Conservation (phyloP, 2,329 filamentous ascomycete species). For the Phialocephala sp. region DNA sequence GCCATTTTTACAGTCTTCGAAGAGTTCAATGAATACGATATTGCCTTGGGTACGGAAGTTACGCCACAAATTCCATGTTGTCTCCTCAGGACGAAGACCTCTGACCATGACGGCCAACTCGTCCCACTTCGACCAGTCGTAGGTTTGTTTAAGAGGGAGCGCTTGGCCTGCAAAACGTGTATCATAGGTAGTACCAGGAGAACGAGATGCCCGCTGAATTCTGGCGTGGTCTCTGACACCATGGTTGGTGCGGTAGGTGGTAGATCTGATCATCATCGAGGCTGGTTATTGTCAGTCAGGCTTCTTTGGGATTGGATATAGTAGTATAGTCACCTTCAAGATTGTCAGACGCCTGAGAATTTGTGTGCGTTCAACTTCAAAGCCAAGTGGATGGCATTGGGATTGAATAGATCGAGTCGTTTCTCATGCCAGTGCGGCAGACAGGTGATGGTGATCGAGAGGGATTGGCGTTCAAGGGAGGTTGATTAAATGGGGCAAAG, state of each 20-base stretch:
- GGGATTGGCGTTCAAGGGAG: not conserved
- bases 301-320: not conserved
- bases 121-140: constrained; percentile 46
- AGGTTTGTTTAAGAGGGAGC: not conserved
- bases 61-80: constrained; percentile 54
- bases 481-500: not conserved
- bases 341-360: not conserved
- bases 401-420: not conserved
- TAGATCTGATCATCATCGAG: not conserved
- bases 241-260: not conserved
- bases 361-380: not conserved
- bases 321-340: not conserved
- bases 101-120: constrained; percentile 32
- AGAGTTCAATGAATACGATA: constrained; percentile 63
- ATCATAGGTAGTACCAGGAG: not conserved
- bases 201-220: not conserved
- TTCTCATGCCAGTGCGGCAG: not conserved
- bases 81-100: constrained; percentile 45
- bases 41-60: constrained; percentile 58
- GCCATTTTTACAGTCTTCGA: constrained; percentile 48
- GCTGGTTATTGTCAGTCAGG: not conserved
- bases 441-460: not conserved
- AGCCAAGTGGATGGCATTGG: not conserved
- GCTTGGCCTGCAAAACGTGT: not conserved
- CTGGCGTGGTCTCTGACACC: not conserved